Evolutionary conservation across 495 filamentous ascomycete genomes (phyloP).

Genomic region (Neurospora sp.): DNA sequence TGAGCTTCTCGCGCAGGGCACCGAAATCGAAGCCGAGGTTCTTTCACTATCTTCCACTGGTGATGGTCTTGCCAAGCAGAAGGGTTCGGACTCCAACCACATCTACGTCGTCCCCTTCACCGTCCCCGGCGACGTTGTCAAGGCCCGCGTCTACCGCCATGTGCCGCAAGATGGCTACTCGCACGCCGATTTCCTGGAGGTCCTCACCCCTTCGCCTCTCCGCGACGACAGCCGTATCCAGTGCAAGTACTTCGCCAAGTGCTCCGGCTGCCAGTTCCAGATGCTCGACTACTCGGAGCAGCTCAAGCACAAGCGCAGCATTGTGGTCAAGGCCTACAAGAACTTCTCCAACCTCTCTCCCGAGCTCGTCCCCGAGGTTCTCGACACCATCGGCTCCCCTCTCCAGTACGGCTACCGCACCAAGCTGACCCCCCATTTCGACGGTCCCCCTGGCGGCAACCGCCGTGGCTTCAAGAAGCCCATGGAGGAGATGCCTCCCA

Average conservation of each 20-base stretch:
- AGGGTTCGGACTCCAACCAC: conserved; percentile 52
- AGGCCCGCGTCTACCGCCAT: conserved; percentile 69
- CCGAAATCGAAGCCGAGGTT: conserved; percentile 71
- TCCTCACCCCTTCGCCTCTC: conserved; percentile 59
- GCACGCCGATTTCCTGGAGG: conserved; percentile 68
- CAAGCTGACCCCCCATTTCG: conserved; percentile 93
- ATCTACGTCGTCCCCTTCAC: conserved; percentile 83
- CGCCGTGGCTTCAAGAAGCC: conserved; percentile 28
- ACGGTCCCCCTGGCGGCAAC: conserved; percentile 47
- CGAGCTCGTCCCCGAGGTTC: conserved; percentile 63
- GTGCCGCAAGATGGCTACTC: conserved; percentile 50
- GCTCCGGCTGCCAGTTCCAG: conserved; percentile 93
- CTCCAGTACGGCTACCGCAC: conserved; percentile 89
- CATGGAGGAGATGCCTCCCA: conserved; percentile 52
- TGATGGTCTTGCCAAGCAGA: conserved; percentile 65
- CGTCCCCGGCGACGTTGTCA: conserved; percentile 71
- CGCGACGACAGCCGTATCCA: conserved; percentile 66
- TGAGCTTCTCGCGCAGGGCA: conserved; percentile 48
- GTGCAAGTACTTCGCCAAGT: conserved; percentile 79
- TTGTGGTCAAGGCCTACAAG: conserved; percentile 84
- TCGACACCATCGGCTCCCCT: conserved; percentile 80
- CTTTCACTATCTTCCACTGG: conserved; percentile 77
- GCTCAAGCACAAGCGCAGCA: conserved; percentile 68
- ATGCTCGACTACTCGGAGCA: conserved; percentile 89
- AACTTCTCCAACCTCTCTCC: conserved; percentile 79